Base-by-base conservation (phyloP, 345 rosid species). In the Geranium rotundifolium region DNA sequence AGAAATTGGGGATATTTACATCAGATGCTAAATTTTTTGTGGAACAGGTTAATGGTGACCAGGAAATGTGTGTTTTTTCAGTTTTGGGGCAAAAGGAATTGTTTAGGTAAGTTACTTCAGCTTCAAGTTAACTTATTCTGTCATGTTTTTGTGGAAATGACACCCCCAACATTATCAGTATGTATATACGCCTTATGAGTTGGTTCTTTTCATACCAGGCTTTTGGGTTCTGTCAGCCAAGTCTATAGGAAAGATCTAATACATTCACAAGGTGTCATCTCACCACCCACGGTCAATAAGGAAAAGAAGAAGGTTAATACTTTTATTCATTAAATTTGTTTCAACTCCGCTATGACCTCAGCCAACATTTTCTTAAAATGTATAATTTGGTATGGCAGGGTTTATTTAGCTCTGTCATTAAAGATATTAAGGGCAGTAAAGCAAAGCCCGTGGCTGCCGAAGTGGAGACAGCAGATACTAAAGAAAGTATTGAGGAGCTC, bases 341-440 rank as follows among this genome's bases (percentile, higher is more conserved):
- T 17, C 37, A 63, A 63, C 59, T 72, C 9, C 54, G 29, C 27
- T 29, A 4, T 18, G 4, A 2, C 19, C 17, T 56, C 16, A 57
- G 55, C 7, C 58, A 27, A 17, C 63, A 20, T 58, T 65, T 66
- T 54, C 23, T 34, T 41, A 59, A 62, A 10, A 18, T 58, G 20
- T 59, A 31, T 64, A 8, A n/a, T 64, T 60, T 67, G 64, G 37
- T 50, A 30, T 67, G 19, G 16, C 62, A 87, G 98, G 85, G 98
- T 37, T 71, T 92, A 67, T 92, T 92, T 74, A 81, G 93, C 69
- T 92, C 95, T n/a, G 84, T 91, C 19, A 79, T 87, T 71, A 84
- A 75, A 73, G 85, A 81, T 57, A 69, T 78, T 7, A 77, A 70
- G 68, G 77, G 88, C 65, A 72, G 74, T 46, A 89, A 84, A 77